Conservation (phyloP, 768 basidiomycete species). For the Hortiboletus flavorubellus region DNA sequence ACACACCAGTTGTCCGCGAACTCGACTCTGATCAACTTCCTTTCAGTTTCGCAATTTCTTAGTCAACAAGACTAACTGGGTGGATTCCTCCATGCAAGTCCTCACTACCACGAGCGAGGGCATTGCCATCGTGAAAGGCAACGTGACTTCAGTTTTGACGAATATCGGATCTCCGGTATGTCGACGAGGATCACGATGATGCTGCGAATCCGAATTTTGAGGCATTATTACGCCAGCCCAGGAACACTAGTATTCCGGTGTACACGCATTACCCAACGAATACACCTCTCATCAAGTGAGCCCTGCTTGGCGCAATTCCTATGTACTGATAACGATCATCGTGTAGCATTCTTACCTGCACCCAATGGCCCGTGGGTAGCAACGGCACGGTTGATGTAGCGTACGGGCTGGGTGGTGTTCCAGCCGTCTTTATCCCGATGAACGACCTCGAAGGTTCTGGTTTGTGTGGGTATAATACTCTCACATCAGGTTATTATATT, state of each 20-base stretch:
- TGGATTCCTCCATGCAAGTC: conserved; percentile 47
- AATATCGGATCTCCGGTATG: conserved; percentile 71
- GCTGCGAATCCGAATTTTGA: neutral
- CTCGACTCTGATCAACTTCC: neutral
- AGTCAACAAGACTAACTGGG: conserved; percentile 50
- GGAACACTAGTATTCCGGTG: conserved; percentile 55
- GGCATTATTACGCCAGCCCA: conserved; percentile 39
- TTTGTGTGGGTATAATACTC: conserved; percentile 31
- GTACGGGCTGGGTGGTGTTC: conserved; percentile 61
- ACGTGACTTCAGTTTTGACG: conserved; percentile 58
- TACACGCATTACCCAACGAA: conserved; percentile 49
- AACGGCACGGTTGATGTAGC: conserved; percentile 57
- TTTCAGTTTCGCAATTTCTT: conserved; percentile 62
- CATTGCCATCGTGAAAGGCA: conserved; percentile 64
- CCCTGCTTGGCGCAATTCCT: neutral
- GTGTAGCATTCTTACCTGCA: conserved; percentile 58
- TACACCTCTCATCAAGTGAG: conserved; percentile 57
- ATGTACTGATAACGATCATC: neutral
- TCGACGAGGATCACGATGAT: neutral
- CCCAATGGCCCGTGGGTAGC: conserved; percentile 66
- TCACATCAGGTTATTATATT: neutral
- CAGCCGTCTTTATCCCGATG: conserved; percentile 53
- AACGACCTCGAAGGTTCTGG: conserved; percentile 34
- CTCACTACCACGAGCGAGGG: conserved; percentile 48
- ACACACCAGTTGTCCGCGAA: neutral